Evolutionary conservation across 352 stramenopile genomes (phyloP), one percentile per base, ranked within the genome.

Genomic region (Globisporangium irregulare): DNA sequence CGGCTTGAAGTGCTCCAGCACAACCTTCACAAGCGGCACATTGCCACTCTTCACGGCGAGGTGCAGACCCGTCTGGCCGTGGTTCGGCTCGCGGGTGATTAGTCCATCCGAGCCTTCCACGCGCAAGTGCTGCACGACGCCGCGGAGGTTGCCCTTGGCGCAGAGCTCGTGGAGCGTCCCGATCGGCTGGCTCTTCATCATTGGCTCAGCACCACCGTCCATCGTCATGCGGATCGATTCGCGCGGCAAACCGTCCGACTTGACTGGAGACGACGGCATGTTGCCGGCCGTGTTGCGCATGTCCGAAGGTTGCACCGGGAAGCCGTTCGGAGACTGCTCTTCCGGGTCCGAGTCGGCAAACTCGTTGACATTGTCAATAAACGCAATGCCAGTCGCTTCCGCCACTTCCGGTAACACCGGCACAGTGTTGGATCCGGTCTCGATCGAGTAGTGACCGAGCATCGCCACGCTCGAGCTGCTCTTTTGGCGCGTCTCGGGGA

Each of bases 1-100:
- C 32, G 84, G 79, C 48, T 92, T 87, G 73, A 85, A 95, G 64
- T 92, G 86, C 62, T 95, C 87, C 20, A 94, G 54, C 59, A 95
- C 85, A 50, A 93, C 72, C 75, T 95, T 93, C 53, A 92, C 86
- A 46, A 94, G 74, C 64, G 86, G 82, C 48, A 89, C 84, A 43
- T 91, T 95, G 34, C 87, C 87, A 24, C 86, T 94, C 77, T 93
- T 94, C 55, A 92, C 87, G 0, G 87, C 87, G 43, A 94, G 70
- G 56, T 95, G 87, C 25, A 95, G 71, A 15, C 86, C 82, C 15
- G 86, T 94, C 70, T 95, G 87, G 22, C 87, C 87, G 69, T 95
- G 87, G 71, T 95, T 95, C 8, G 87, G 81, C 55, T 95, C 87
- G 43, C 87, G 87, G 46, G 84, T 74, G 54, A 91, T 73, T 50